Base-by-base conservation (phyloP, 192 early-diverging fungal genomes). In the Backusella morwellensis region DNA sequence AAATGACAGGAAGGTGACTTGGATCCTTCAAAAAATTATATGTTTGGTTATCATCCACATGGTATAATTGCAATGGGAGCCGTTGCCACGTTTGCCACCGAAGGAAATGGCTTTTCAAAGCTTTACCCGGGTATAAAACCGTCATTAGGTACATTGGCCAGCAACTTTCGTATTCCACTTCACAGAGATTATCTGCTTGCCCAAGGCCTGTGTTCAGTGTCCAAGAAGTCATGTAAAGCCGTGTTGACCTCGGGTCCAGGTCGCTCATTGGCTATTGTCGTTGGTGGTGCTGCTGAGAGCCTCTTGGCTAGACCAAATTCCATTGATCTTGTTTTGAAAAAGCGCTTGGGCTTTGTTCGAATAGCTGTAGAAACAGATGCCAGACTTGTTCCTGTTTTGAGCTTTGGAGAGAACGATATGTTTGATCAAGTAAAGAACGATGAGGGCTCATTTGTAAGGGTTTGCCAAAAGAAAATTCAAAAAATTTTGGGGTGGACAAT, bases 331-430 rank as follows among this genome's bases (percentile, higher is more conserved):
- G 90, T 92, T 1, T 80, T 97, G 74, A 90, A 92, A 77, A 94
- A 92, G 70, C 90, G 96, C 19, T 77, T 92, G 1, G 97, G 97
- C 0, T 99, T 99, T 85, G 89, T 98, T 76, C 93, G 93, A 72
- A 84, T 97, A 40, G 97, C 97, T 12, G 84, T 98, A 3, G 81
- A 85, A 19, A 91, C 93, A 70, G 85, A 82, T 9, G 93, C 96
- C 9, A 86, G 85, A 34, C 82, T 99, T 17, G 95, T 96, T 17
- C 98, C 97, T 9, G 90, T 95, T 0, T 92, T 95, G 78, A 90
- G 90, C 36, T 98, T 99, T 85, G 97, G 96, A 70, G 96, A 99
- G 82, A 97, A 95, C 81, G 92, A 97, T 29, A 85, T 97, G 44
- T 98, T 92, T 82, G 87, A 93, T 36, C 93, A 96, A 38, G 85